A percentile compares a stretch with the other conserved stretches of the same genome.
These are phyloP conservation scores for Wickerhamomyces chaumierensis DNA, from an alignment of 805 yeast species.

Conservation along the genomic window DNA sequence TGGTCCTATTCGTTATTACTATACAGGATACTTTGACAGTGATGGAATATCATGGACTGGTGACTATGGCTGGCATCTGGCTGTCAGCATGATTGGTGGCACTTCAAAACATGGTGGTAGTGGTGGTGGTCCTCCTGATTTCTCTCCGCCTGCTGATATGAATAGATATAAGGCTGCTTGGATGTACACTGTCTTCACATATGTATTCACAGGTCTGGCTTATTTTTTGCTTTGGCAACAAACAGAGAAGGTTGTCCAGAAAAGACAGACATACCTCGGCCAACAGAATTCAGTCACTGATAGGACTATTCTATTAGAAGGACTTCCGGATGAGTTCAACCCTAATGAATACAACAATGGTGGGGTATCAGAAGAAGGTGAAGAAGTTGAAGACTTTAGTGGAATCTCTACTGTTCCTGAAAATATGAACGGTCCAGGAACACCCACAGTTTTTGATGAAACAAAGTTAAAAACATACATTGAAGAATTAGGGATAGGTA, in stretches of 20 bases:
- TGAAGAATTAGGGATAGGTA: conserved; percentile 71
- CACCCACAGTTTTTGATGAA: conserved; percentile 30
- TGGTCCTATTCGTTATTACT: conserved; percentile 77
- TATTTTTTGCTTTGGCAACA: conserved; percentile 54
- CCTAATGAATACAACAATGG: conserved; percentile 14
- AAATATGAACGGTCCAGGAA: too few species aligned
- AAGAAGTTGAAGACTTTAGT: too few species aligned
- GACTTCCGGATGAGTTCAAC: conserved; percentile 75
- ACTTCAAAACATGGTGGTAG: conserved; percentile 12
- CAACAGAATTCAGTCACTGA: conserved; percentile 84
- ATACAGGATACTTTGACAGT: conserved; percentile 70
- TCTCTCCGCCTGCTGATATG: conserved; percentile 12
- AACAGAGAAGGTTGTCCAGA: conserved; percentile 60
- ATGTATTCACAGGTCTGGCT: conserved; percentile 66
- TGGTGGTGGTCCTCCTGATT: conserved; percentile 15
- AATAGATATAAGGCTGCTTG: conserved; percentile 52
- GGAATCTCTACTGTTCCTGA: too few species aligned
- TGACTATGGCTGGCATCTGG: conserved; percentile 4
- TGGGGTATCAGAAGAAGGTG: conserved; percentile 6
- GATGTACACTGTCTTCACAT: conserved; percentile 83
- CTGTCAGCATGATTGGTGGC: not conserved
- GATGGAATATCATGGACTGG: conserved; percentile 28
- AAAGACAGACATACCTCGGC: conserved; percentile 77
- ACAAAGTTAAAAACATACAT: conserved; percentile 60
- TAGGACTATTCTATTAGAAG: conserved; percentile 77